phyloP scores from a whole-genome alignment of 2,329 filamentous ascomycete genomes.

The Claviceps quebecensis region DNA sequence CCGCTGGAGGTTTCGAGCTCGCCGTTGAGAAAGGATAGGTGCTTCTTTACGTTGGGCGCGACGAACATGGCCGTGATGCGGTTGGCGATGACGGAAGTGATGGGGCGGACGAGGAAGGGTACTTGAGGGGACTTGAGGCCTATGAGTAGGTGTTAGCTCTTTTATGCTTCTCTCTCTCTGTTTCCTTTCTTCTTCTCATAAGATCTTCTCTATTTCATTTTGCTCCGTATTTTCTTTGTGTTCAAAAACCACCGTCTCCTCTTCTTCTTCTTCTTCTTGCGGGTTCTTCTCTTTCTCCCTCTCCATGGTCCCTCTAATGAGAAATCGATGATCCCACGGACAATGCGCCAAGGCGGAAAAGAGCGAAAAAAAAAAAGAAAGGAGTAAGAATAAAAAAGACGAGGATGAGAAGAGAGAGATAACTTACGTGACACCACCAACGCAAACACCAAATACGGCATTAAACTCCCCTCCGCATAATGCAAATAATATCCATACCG shows the following conservation, averaged over 20 bases:
- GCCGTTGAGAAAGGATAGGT: conserved; percentile 35
- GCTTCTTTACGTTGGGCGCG: conserved; percentile 32
- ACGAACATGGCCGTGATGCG: conserved; percentile 26
- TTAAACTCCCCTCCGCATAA: conserved; percentile 73
- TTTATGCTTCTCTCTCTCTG: background rate
- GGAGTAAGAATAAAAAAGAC: background rate
- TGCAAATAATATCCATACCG: conserved; percentile 60
- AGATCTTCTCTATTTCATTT: background rate
- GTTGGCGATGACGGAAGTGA: conserved; percentile 31
- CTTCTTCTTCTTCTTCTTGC: background rate
- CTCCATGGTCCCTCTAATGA: background rate
- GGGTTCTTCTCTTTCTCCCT: too few relatives aligned
- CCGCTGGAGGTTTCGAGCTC: conserved; percentile 32
- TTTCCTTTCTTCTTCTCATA: too few relatives aligned
- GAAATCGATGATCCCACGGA: background rate
- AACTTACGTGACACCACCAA: conserved; percentile 42
- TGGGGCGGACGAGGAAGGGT: conserved; percentile 39
- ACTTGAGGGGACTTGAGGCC: conserved; percentile 30
- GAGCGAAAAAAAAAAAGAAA: too few relatives aligned
- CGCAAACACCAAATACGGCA: conserved; percentile 52
- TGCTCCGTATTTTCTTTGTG: background rate
- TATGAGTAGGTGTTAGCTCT: conserved; percentile 7
- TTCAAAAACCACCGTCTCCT: background rate
- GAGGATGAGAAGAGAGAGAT: background rate
- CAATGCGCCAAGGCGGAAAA: background rate